Evolutionary conservation across 2,329 filamentous ascomycete species (phyloP).

Genomic region (Xylariaceae sp.): DNA sequence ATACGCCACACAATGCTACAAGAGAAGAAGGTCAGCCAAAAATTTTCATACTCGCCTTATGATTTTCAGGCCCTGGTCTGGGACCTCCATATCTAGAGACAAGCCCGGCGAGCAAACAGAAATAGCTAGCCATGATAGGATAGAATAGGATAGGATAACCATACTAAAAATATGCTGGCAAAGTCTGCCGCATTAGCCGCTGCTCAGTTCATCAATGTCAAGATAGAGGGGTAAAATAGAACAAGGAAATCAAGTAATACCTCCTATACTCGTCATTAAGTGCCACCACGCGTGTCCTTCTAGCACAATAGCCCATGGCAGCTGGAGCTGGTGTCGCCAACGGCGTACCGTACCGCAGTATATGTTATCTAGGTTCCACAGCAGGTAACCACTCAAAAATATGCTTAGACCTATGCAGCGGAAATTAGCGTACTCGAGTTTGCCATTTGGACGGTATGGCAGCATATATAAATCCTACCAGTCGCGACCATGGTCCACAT

Average conservation of each 20-base stretch:
- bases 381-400: constrained; percentile 75
- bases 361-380: constrained; percentile 83
- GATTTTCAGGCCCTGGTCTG: not conserved
- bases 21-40: constrained; percentile 5
- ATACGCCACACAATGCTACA: constrained; percentile 75
- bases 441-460: not conserved
- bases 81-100: not conserved
- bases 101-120: not conserved
- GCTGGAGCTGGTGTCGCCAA: constrained; percentile 70
- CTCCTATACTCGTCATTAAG: constrained; percentile 77
- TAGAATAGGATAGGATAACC: not conserved
- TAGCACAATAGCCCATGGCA: constrained; percentile 81
- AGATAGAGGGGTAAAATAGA: not conserved
- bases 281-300: constrained; percentile 64
- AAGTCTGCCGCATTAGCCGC: constrained; percentile 21
- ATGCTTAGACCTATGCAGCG: constrained; percentile 61
- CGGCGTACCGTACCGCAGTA: constrained; percentile 69
- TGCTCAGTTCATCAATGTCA: not conserved
- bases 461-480: constrained; percentile 44
- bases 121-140: not conserved
- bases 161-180: constrained; percentile 71
- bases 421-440: constrained; percentile 3
- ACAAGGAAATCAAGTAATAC: no score
- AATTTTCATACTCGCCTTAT: not conserved
- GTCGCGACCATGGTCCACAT: constrained; percentile 78